Evolutionary conservation across 2,329 filamentous ascomycete species (phyloP), one percentile per base, ranked within the genome.

Genomic region (Chrysosporium keratinophilum): DNA sequence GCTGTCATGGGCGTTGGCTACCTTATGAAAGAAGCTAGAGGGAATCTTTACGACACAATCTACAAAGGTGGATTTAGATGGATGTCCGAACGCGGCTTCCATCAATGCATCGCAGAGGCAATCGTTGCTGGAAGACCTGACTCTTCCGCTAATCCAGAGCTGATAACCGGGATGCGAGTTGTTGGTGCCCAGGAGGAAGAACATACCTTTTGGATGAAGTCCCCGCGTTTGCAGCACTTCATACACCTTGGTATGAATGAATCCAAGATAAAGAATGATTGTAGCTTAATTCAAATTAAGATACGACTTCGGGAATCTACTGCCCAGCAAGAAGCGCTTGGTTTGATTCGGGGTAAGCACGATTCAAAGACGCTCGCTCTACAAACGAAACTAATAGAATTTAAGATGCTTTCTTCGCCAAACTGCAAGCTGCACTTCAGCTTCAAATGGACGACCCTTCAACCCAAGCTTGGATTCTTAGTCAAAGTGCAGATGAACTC

Each of bases 31-130:
- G 55, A 52, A 52, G 34, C 40, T 2, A 20, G 43, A 15, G 35
- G 45, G 1, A 11, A 39, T 19, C 20, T 46, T 10, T 43, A 34
- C 20, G 33, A 19, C 3, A 35, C 51, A 15, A 47, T 54, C 19
- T 33, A 42, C n/a, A 54, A 40, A 40, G 14, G 15, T n/a, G 37
- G 15, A 40, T 10, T 9, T 44, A 17, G 17, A 23, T 14, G 5
- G 15, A 68, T 78, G 11, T 76, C 76, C 1, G 77, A 79, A 61
- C 66, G 69, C 2, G 75, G 78, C 51, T 60, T 79, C 14, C 75
- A 78, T 57, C 72, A 76, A 57, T 71, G 76, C 65, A 76, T 79
- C 56, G 67, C 77, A 7, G 76, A 79, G 60, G 75, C 76, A 4
- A 72, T 80, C 23, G 61, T 67, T 0, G 68, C 70, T 0, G 74